Base-by-base conservation (phyloP, 257 asterid species). In the Solanum appendiculatum region DNA sequence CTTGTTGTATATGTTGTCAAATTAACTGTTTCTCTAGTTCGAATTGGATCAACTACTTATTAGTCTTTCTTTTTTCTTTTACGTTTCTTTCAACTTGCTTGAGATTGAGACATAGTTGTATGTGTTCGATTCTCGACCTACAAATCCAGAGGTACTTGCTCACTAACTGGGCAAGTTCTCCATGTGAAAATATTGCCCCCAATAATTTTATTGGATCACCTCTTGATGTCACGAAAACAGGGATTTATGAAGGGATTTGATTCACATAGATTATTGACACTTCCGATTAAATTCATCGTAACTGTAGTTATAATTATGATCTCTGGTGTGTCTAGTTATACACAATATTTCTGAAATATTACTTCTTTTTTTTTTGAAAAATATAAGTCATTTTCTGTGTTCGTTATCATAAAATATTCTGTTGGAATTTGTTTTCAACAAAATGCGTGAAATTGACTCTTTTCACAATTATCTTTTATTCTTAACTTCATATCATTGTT, bases 1-100 rank as follows among this genome's bases (percentile, higher is more conserved):
- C 87, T 60, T 42, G 63, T 85, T 90, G 93, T 91, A 91, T 84
- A 90, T 91, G 86, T 85, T 44, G 88, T 87, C 88, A 56, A 82
- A 66, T 74, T 54, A 82, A 77, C 39, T 46, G 58, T 77, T 82
- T 68, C 85, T 39, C 66, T 85, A 78, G 91, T 87, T 86, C 87
- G 75, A 87, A 81, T 69, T 86, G 88, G 90, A 88, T 89, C 72
- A 86, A 86, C 88, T 83, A 15, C n/a, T 70, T 70, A 70, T 34
- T 34, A 34, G 40, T 82, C 63, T 31, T 42, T 66, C 54, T 37
- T 36, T 63, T 73, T 40, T 40, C n/a, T 77, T 42, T 77, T 15
- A 42, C 4, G 25, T 3, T 40, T 6, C 3, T 4, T n/a, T 14
- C 0, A 14, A 40, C 60, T 77, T 77, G 37, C 25, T 77, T 39